Evolutionary conservation across 2,329 filamentous ascomycete species (phyloP), one percentile per base, ranked within the genome.

Genomic region (Eutypa lata): DNA sequence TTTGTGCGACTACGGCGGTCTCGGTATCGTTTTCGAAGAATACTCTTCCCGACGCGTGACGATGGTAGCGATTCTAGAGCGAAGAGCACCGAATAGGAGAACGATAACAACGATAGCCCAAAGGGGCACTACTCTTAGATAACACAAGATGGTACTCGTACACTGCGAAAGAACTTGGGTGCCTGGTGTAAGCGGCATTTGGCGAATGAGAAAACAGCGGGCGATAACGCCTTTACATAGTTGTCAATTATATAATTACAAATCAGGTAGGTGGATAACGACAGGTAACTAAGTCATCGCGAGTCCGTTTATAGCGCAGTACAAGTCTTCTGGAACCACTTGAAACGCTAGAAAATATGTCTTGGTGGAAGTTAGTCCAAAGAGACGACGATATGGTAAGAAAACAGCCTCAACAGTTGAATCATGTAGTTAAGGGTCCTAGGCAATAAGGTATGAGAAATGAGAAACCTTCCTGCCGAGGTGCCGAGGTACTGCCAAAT

Each of bases 81-180:
- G 67, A 42, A 71, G 52, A 11, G 68, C 65, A 50, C 67, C 68
- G 19, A 72, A 40, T 48, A 73, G 53, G 14, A 75, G 53, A 28
- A 75, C 53, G 6, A 70, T 38, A 14, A 78, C 46, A 8, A 70
- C 75, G 50, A 76, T 60, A 28, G 65, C 57, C 76, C 75, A 79
- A 53, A 78, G 72, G 37, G 73, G 69, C 21, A 70, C 57, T 38
- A 65, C 68, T 55, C 73, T 71, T 21, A 71, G 57, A 54, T 72
- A 61, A 62, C 75, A 78, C 58, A 75, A 57, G 52, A 73, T 57
- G 2, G 72, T 73, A 54, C 61, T 73, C 37, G 71, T 72, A 63
- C 76, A 77, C 72, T 73, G 74, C 44, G 71, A 64, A 49, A 72
- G 62, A 47, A 73, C 61, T 35, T 56, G 42, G 53, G 52, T 61